phyloP scores from a whole-genome alignment of 768 basidiomycete species.

The Lactifluus piperatus region DNA sequence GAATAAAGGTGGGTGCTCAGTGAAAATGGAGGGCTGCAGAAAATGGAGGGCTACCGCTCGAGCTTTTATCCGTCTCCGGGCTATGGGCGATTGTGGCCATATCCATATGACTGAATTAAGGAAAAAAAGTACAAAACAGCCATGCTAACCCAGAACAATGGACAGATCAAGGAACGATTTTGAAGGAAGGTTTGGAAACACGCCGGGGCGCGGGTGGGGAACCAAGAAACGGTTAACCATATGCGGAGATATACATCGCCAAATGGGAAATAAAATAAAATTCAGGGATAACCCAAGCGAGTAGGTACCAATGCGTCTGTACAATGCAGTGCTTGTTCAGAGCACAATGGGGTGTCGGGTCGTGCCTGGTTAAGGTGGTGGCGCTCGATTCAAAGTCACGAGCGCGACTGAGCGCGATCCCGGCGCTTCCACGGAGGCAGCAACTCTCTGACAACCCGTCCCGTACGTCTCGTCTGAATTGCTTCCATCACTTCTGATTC shows the following conservation, averaged over 20 bases:
- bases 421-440: slow-evolving; percentile 8
- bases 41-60: neutral
- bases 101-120: slow-evolving; percentile 5
- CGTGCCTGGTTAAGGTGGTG: slow-evolving; percentile 10
- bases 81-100: slow-evolving; percentile 14
- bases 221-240: slow-evolving; percentile 12
- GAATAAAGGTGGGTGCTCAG: slow-evolving; percentile 1
- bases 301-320: slow-evolving; percentile 3
- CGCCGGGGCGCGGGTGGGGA: slow-evolving; percentile 6
- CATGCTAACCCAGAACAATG: slow-evolving; percentile 4
- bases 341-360: neutral
- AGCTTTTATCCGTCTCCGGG: slow-evolving; percentile 11
- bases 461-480: neutral
- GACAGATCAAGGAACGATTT: slow-evolving; percentile 14
- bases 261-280: slow-evolving; percentile 3
- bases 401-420: neutral
- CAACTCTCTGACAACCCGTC: neutral
- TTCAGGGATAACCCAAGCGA: neutral
- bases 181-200: slow-evolving; percentile 13
- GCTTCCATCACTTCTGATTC: neutral
- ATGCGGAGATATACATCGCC: slow-evolving; percentile 1
- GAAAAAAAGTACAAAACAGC: neutral
- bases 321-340: neutral
- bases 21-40: neutral
- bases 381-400: slow-evolving; percentile 5